Conservation (phyloP, 257 asterid genomes). For the Schizonepeta tenuifolia region DNA sequence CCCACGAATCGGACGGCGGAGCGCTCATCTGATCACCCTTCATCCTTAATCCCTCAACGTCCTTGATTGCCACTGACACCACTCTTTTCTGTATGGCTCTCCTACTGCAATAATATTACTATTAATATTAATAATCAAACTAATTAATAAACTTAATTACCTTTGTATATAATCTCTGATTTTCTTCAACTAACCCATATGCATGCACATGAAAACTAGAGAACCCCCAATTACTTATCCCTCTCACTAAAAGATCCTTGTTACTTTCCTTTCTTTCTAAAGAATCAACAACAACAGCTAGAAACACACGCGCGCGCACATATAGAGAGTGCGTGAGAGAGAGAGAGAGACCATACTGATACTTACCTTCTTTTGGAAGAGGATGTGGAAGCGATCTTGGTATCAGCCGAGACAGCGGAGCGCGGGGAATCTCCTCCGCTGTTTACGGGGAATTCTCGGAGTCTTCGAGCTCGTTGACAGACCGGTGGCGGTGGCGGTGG, state of each 20-base stretch:
- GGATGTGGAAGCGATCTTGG: slow-evolving; percentile 65
- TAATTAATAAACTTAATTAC: neutral
- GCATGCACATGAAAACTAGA: slow-evolving; percentile 41
- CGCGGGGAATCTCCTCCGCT: slow-evolving; percentile 75
- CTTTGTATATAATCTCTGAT: neutral
- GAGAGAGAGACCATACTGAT: neutral
- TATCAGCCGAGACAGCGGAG: slow-evolving; percentile 49
- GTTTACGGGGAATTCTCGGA: slow-evolving; percentile 71
- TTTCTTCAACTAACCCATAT: slow-evolving; percentile 36
- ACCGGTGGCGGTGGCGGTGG: slow-evolving; percentile 31
- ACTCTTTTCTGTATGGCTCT: slow-evolving; percentile 73
- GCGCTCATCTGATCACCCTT: slow-evolving; percentile 79
- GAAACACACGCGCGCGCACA: neutral
- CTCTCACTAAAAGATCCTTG: neutral
- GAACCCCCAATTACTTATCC: slow-evolving; percentile 6
- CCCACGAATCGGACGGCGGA: slow-evolving; percentile 98
- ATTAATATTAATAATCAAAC: neutral
- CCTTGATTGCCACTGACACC: slow-evolving; percentile 75
- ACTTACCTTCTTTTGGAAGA: slow-evolving; percentile 71
- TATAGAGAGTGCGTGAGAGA: neutral
- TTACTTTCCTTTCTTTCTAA: neutral
- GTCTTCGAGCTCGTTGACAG: slow-evolving; percentile 52
- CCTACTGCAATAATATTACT: slow-evolving; percentile 43
- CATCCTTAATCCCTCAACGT: slow-evolving; percentile 65
- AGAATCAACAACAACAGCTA: neutral